phyloP scores from a whole-genome alignment of 2,329 filamentous ascomycete genomes.

The Aspergillus caelatus region DNA sequence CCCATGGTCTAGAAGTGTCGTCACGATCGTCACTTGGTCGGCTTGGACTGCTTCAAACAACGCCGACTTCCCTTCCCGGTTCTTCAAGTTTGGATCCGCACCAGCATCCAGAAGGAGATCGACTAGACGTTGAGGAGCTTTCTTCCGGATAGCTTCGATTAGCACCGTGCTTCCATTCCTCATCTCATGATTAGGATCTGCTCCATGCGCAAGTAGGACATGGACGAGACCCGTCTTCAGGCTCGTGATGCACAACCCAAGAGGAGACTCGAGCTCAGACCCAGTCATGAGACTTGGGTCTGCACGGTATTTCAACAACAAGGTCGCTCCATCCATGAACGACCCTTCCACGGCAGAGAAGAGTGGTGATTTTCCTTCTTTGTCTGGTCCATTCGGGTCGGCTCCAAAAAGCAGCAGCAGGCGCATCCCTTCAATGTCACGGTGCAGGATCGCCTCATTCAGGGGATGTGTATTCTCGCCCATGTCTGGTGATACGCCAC shows the following conservation, averaged over 20 bases:
- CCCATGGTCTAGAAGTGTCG: conserved; percentile 57
- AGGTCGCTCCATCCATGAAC: conserved; percentile 59
- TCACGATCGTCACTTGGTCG: conserved; percentile 60
- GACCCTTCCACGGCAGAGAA: conserved; percentile 55
- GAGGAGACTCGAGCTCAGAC: conserved; percentile 57
- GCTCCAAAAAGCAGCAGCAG: conserved; percentile 61
- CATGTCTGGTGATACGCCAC: conserved; percentile 57
- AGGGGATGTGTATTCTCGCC: conserved; percentile 53
- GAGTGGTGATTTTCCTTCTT: conserved; percentile 56
- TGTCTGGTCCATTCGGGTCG: conserved; percentile 57
- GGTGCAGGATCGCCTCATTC: conserved; percentile 55
- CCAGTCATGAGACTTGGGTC: conserved; percentile 58
- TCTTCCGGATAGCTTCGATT: conserved; percentile 63
- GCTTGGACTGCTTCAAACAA: conserved; percentile 64
- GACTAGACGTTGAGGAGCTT: conserved; percentile 56
- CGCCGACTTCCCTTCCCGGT: conserved; percentile 63
- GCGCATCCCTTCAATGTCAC: conserved; percentile 58
- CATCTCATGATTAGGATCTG: conserved; percentile 58
- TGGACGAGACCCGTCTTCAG: conserved; percentile 62
- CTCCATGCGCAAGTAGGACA: conserved; percentile 64
- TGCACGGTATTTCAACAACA: conserved; percentile 67
- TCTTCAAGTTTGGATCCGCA: conserved; percentile 62
- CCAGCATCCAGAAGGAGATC: conserved; percentile 65
- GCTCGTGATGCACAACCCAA: conserved; percentile 54
- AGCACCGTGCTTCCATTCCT: conserved; percentile 64